Percentiles rank a stretch among this genome's conserved stretches.
phyloP scores from a whole-genome alignment of 148 eudicot genomes.

The Linanthus parryae region DNA sequence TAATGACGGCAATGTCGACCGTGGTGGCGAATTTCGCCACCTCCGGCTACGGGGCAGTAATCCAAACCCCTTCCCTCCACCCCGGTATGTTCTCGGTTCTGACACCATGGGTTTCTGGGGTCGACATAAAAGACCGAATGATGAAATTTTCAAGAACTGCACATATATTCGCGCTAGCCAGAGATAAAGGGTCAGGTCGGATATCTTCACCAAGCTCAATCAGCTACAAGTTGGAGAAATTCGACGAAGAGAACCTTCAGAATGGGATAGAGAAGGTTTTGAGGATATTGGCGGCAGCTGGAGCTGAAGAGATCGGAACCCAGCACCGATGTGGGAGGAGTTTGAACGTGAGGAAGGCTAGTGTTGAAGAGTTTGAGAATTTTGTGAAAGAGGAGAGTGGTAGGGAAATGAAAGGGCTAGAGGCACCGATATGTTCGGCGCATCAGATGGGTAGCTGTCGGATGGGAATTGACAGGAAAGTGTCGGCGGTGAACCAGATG shows the following conservation, averaged over 20 bases:
- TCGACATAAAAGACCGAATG: constrained; percentile 42
- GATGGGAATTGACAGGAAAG: constrained; percentile 46
- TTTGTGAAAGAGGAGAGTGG: constrained; percentile 58
- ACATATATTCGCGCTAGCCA: constrained; percentile 50
- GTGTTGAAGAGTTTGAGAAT: constrained; percentile 41
- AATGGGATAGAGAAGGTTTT: constrained; percentile 45
- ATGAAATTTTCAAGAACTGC: constrained; percentile 64
- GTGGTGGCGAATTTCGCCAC: constrained; percentile 22
- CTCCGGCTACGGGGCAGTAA: constrained; percentile 42
- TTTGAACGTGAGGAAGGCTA: constrained; percentile 35
- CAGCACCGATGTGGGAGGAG: constrained; percentile 36
- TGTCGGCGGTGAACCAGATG: constrained; percentile 46
- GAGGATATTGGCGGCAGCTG: constrained; percentile 71
- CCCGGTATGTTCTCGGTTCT: constrained; percentile 58
- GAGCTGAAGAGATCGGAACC: constrained; percentile 80
- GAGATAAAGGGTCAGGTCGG: constrained; percentile 54
- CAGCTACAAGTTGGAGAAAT: constrained; percentile 25
- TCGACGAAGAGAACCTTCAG: constrained; percentile 34
- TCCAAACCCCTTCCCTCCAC: constrained; percentile 71
- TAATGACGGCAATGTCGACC: constrained; percentile 67
- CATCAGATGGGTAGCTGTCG: constrained; percentile 87
- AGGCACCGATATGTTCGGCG: constrained; percentile 50
- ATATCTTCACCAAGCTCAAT: constrained; percentile 25
- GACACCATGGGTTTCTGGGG: constrained; percentile 62
- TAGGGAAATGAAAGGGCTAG: constrained; percentile 19